Base-by-base conservation (phyloP, 306 rosid genomes). In the Corylus avellana region DNA sequence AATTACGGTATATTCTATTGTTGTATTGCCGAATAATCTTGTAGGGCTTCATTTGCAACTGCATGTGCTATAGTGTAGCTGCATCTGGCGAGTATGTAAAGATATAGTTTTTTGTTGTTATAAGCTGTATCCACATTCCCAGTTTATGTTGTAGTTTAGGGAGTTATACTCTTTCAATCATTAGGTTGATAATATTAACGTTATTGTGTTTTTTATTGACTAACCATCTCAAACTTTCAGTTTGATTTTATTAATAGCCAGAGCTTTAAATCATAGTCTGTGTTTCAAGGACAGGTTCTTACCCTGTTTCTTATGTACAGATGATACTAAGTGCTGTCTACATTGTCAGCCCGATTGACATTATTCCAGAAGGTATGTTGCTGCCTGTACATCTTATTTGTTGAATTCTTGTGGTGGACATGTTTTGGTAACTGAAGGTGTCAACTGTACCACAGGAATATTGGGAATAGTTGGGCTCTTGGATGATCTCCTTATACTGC, bases 321-420 rank as follows among this genome's bases (percentile, higher is more conserved):
- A 87, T 81, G 91, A 53, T 88, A 63, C 74, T 85, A 29, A 87
- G 92, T 84, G 82, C 70, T 54, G 57, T 85, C 75, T 95, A 95
- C 78, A 27, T 91, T 68, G 0, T 95, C 80, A 92, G 98, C 64
- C 98, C 98, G 4, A 87, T 92, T 48, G 98, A 95, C 87, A 61
- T 95, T 80, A 91, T 95, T 83, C 98, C 98, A 0, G 98, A 95
- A 95, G 98, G 96, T 86, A 77, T 14, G 6, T 20, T 68, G 6
- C 37, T 72, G 25, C 16, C 17, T 72, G 25, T 29, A 37, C 61
- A 58, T 79, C 16, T 14, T 50, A 3, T 69, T 73, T 61, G 83
- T 79, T 72, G 78, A 4, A 7, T 67, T 66, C 8, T 55, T 39
- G 8, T 8, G 64, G 59, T 74, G 25, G 29, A 53, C 32, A 51